Conservation (phyloP, 768 basidiomycete species). For the Lyophyllum semitale region DNA sequence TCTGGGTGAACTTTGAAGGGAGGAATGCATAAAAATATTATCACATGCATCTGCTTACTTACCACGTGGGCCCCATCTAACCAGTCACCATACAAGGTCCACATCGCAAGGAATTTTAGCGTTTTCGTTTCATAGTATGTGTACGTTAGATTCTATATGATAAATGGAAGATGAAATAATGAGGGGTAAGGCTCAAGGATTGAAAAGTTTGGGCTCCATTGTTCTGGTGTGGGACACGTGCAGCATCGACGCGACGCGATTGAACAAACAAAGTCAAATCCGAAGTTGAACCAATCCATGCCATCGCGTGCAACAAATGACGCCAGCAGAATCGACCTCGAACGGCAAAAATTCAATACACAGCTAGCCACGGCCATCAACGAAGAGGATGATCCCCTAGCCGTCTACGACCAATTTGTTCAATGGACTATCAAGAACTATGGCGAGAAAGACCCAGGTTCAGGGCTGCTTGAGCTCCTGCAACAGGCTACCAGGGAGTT, state of each 20-base stretch:
- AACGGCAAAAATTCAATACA: slow-evolving; percentile 37
- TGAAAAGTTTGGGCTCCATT: too few species aligned
- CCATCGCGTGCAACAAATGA: slow-evolving; percentile 19
- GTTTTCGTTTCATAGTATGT: too few species aligned
- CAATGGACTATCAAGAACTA: slow-evolving; percentile 89
- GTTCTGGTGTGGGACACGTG: slow-evolving; percentile 14
- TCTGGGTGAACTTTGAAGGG: not conserved
- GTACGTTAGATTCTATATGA: too few species aligned
- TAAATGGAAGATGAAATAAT: too few species aligned
- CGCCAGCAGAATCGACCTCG: slow-evolving; percentile 24
- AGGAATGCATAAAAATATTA: not conserved
- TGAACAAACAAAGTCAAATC: slow-evolving; percentile 13
- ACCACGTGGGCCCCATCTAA: not conserved
- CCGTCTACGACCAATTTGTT: slow-evolving; percentile 83
- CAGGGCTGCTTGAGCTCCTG: slow-evolving; percentile 78
- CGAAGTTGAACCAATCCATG: slow-evolving; percentile 16
- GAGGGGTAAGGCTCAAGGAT: too few species aligned
- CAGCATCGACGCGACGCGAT: slow-evolving; percentile 18
- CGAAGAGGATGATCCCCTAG: slow-evolving; percentile 86
- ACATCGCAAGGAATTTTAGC: too few species aligned
- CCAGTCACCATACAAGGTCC: too few species aligned
- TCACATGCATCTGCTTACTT: not conserved
- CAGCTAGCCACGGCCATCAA: slow-evolving; percentile 53
- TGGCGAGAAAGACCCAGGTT: slow-evolving; percentile 62
- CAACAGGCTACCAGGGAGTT: slow-evolving; percentile 85